phyloP scores from a whole-genome alignment of 371 early-diverging fungal species.

The Mucor circinelloides region DNA sequence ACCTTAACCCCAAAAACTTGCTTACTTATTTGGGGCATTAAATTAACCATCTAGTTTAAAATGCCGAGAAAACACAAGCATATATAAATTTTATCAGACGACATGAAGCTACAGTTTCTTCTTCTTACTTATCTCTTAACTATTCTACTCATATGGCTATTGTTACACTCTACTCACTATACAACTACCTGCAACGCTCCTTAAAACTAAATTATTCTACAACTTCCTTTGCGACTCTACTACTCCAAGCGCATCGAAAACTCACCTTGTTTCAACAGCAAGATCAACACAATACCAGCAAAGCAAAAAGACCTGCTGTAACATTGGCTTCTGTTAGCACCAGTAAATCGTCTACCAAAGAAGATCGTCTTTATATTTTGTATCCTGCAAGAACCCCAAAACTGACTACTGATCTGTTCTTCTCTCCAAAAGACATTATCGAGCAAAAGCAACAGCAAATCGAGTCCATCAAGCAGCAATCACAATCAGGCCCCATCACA shows the following conservation, averaged over 20 bases:
- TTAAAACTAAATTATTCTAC: constrained; percentile 10
- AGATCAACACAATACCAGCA: not conserved
- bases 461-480: constrained; percentile 14
- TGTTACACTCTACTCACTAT: constrained; percentile 13
- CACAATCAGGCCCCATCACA: constrained; percentile 47
- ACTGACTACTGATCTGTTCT: constrained; percentile 14
- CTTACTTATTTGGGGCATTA: constrained; percentile 1
- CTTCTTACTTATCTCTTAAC: not conserved
- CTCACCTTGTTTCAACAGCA: constrained; percentile 3
- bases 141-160: constrained; percentile 10
- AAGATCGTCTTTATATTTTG: constrained; percentile 7
- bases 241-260: constrained; percentile 18
- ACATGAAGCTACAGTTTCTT: not conserved
- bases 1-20: constrained; percentile 9
- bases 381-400: constrained; percentile 19
- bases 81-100: not conserved
- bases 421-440: constrained; percentile 6
- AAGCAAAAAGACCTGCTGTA: not conserved
- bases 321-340: not conserved
- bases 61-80: not conserved
- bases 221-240: constrained; percentile 10
- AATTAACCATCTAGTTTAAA: not conserved
- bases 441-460: not conserved
- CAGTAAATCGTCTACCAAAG: not conserved
- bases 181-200: constrained; percentile 20